Conservation (phyloP, 495 filamentous ascomycete species). For the Sordaria brevicollis region DNA sequence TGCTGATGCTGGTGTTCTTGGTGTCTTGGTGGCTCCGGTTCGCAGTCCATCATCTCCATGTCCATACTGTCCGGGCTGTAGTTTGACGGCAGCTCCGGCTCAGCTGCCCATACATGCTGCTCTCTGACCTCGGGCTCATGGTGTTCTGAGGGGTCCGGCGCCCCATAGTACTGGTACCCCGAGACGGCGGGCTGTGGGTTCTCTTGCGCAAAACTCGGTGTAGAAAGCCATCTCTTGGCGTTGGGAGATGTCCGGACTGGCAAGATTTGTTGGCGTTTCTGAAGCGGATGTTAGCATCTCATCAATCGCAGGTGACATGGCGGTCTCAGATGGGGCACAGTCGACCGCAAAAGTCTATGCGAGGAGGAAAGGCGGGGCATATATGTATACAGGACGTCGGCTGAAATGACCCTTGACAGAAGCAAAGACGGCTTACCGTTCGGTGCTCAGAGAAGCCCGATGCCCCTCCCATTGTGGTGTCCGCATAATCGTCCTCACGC, state of each 20-base stretch:
- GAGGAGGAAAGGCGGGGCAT: neutral
- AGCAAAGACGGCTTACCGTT: conserved; percentile 25
- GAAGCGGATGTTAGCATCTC: conserved; percentile 2
- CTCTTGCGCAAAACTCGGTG: conserved; percentile 19
- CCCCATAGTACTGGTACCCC: conserved; percentile 19
- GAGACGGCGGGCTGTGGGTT: conserved; percentile 8
- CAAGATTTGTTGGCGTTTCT: conserved; percentile 40
- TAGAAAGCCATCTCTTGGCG: conserved; percentile 27
- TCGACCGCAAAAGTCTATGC: neutral
- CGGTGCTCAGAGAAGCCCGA: conserved; percentile 38
- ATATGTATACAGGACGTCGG: neutral
- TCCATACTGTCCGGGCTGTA: conserved; percentile 10
- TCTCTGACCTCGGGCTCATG: conserved; percentile 12
- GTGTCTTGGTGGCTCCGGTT: conserved; percentile 20
- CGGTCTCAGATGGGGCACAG: neutral
- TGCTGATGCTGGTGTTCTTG: conserved; percentile 17
- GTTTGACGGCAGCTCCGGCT: conserved; percentile 10
- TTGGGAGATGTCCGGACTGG: conserved; percentile 32
- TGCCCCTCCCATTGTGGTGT: conserved; percentile 12
- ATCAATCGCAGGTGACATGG: neutral
- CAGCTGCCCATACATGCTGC: conserved; percentile 15
- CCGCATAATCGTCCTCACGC: conserved; percentile 24
- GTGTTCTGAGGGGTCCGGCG: conserved; percentile 26
- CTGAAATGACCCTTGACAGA: neutral
- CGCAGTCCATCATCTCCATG: conserved; percentile 30